phyloP scores from a whole-genome alignment of 202 grass and related monocot genomes.

The Dendrocalamus latiflorus region DNA sequence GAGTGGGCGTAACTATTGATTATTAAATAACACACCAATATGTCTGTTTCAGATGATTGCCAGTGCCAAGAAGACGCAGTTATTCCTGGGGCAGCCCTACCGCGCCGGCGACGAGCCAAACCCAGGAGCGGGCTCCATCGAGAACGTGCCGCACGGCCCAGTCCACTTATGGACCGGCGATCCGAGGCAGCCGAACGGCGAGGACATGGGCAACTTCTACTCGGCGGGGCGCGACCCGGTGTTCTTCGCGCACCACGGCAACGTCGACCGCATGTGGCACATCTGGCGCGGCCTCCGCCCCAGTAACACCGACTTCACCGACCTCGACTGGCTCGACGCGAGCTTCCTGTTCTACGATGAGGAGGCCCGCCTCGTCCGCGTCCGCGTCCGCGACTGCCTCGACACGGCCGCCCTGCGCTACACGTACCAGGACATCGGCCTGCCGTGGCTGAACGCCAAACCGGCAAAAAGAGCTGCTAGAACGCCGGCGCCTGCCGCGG shows the following conservation, averaged over 20 bases:
- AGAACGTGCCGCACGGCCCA: constrained; percentile 27
- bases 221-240: constrained; percentile 51
- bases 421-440: constrained; percentile 49
- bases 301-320: constrained; percentile 28
- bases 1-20: too few relatives aligned
- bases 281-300: constrained; percentile 38
- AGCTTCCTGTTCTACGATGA: constrained; percentile 77
- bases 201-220: constrained; percentile 80
- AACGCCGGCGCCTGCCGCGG: background rate
- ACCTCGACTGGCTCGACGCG: constrained; percentile 65
- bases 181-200: constrained; percentile 19
- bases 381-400: constrained; percentile 52
- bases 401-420: constrained; percentile 29
- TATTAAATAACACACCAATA: background rate
- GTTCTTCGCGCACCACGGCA: constrained; percentile 62
- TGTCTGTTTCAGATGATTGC: constrained; percentile 36
- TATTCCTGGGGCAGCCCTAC: constrained; percentile 57
- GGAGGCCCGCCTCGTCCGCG: constrained; percentile 49
- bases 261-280: constrained; percentile 60
- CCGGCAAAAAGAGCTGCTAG: background rate
- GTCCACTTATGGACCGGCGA: constrained; percentile 43
- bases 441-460: constrained; percentile 44
- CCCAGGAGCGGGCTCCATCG: constrained; percentile 36
- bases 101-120: constrained; percentile 43
- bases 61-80: constrained; percentile 29